Conservation (phyloP, 2,329 filamentous ascomycete genomes). For the Colletotrichum sidae region DNA sequence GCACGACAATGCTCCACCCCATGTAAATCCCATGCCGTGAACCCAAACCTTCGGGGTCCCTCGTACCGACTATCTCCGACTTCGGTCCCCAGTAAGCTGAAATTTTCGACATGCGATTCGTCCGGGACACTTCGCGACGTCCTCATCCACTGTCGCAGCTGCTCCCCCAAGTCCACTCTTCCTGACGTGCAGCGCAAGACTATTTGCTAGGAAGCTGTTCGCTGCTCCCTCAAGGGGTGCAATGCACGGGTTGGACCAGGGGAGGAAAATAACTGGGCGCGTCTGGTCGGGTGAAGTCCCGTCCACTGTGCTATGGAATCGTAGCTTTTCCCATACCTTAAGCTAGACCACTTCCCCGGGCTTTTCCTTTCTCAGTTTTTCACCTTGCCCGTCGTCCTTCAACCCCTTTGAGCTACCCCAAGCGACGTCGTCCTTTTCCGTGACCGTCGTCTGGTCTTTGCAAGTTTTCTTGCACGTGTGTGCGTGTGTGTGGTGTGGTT, state of each 20-base stretch:
- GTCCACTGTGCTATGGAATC: constrained; percentile 17
- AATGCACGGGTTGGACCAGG: constrained; percentile 1
- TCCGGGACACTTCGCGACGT: not conserved
- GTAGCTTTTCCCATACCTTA: constrained; percentile 16
- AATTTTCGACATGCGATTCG: constrained; percentile 33
- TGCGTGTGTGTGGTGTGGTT: constrained; percentile 3
- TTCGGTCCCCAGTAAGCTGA: constrained; percentile 36
- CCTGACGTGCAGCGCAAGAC: not conserved
- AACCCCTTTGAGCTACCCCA: not conserved
- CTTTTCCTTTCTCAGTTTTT: not conserved
- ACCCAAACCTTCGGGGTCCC: constrained; percentile 27
- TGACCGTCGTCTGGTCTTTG: not conserved
- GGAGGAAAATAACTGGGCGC: constrained; percentile 26
- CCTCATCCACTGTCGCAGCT: not conserved
- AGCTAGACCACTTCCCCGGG: constrained; percentile 18
- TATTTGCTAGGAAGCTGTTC: not conserved
- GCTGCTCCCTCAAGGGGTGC: not conserved
- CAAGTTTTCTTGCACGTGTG: constrained; percentile 3
- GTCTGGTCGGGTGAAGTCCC: constrained; percentile 5
- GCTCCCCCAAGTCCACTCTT: constrained; percentile 13
- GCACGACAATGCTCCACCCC: constrained; percentile 1
- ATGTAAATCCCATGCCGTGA: constrained; percentile 18
- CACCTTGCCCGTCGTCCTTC: constrained; percentile 1
- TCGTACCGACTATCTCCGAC: constrained; percentile 37
- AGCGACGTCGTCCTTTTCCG: constrained; percentile 1